Percentiles rank a stretch among this genome's conserved stretches.
Evolutionary conservation across 2,329 filamentous ascomycete genomes (phyloP).

Genomic region (Paraphaeosphaeria minitans): DNA sequence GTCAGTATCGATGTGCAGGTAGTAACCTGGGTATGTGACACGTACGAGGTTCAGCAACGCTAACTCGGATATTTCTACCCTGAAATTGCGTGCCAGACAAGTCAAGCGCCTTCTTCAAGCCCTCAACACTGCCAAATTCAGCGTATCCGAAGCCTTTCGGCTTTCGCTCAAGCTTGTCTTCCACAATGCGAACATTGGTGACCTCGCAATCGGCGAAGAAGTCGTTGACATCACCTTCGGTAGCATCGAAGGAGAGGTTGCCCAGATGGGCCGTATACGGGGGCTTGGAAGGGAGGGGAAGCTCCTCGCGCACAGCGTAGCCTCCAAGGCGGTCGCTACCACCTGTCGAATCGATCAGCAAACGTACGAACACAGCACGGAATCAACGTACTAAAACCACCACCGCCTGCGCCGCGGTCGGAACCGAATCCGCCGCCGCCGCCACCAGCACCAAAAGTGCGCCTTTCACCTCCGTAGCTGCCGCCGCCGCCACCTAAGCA

Average conservation of each 20-base stretch:
- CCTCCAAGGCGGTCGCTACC: slow-evolving; percentile 34
- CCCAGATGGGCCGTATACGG: slow-evolving; percentile 95
- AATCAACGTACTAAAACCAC: slow-evolving; percentile 47
- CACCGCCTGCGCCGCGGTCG: slow-evolving; percentile 44
- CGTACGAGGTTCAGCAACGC: slow-evolving; percentile 97
- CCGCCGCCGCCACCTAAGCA: slow-evolving; percentile 47
- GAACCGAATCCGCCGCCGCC: slow-evolving; percentile 44
- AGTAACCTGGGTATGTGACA: slow-evolving; percentile 26
- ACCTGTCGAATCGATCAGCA: slow-evolving; percentile 18
- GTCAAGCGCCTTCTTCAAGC: slow-evolving; percentile 86
- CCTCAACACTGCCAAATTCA: slow-evolving; percentile 86
- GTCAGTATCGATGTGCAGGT: slow-evolving; percentile 21
- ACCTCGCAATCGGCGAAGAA: slow-evolving; percentile 87
- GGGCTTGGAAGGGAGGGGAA: slow-evolving; percentile 87
- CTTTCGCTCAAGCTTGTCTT: slow-evolving; percentile 90
- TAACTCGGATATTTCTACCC: slow-evolving; percentile 88
- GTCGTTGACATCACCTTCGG: slow-evolving; percentile 77
- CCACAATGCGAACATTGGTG: slow-evolving; percentile 91
- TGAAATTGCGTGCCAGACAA: slow-evolving; percentile 83
- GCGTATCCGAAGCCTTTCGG: slow-evolving; percentile 99
- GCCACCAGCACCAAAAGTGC: slow-evolving; percentile 52
- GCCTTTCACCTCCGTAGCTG: slow-evolving; percentile 56
- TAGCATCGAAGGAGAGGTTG: slow-evolving; percentile 95
- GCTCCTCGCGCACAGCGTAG: slow-evolving; percentile 66
- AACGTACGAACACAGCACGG: slow-evolving; percentile 3